Evolutionary conservation across 257 asterid species (phyloP).

Genomic region (Penstemon newberryi): DNA sequence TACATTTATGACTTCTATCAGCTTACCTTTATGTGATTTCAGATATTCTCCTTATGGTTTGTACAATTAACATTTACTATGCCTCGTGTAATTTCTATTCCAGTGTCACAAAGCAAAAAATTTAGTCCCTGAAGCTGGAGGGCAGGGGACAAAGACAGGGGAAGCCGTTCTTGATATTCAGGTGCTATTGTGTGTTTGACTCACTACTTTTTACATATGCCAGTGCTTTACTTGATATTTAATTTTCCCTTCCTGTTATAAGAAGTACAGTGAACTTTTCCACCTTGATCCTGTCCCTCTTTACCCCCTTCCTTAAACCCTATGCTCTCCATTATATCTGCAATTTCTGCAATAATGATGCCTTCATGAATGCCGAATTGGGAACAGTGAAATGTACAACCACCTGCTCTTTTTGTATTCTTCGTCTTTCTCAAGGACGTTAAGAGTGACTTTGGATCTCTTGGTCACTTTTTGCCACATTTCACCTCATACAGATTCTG

Average conservation of each 20-base stretch:
- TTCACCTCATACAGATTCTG: background rate
- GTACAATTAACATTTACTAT: constrained; percentile 28
- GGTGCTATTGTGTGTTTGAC: constrained; percentile 43
- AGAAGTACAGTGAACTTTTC: constrained; percentile 17
- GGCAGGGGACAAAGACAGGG: constrained; percentile 92
- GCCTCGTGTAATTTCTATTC: constrained; percentile 28
- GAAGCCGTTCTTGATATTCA: constrained; percentile 99
- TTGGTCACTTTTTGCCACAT: background rate
- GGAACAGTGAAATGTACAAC: background rate
- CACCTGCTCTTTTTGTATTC: background rate
- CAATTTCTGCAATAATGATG: constrained; percentile 5
- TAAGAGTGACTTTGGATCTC: background rate
- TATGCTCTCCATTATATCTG: background rate
- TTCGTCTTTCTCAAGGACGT: background rate
- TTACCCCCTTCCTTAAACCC: background rate
- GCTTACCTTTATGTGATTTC: constrained; percentile 23
- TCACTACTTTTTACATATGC: constrained; percentile 12
- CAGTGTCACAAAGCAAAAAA: constrained; percentile 99
- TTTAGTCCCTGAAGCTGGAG: constrained; percentile 97
- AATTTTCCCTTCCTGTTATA: constrained; percentile 10
- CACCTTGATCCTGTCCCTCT: constrained; percentile 17
- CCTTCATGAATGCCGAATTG: background rate
- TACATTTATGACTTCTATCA: constrained; percentile 20
- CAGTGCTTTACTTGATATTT: constrained; percentile 8
- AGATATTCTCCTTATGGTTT: constrained; percentile 16